These are phyloP conservation scores for Stropharia rugosoannulata DNA, from an alignment of 768 basidiomycete genomes.

Conservation along the genomic window DNA sequence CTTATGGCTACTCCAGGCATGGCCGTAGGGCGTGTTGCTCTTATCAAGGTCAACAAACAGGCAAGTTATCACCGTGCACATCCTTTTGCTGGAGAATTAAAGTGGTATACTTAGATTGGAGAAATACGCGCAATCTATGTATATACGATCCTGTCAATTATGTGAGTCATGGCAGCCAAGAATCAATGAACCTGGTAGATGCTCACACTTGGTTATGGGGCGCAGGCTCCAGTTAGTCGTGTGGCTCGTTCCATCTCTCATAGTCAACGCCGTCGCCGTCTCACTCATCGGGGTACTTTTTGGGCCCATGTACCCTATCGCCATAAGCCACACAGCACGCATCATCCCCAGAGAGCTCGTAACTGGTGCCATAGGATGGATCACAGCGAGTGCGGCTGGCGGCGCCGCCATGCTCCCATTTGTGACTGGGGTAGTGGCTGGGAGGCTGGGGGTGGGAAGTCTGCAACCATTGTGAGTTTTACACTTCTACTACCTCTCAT, in stretches of 20 bases:
- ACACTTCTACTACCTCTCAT: not conserved
- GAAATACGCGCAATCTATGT: constrained; percentile 51
- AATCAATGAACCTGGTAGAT: not conserved
- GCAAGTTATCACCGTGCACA: not conserved
- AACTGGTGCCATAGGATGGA: constrained; percentile 61
- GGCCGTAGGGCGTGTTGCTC: constrained; percentile 48
- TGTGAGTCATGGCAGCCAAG: constrained; percentile 24
- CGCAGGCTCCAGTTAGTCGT: constrained; percentile 1
- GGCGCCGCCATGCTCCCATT: constrained; percentile 72
- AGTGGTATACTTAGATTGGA: constrained; percentile 39
- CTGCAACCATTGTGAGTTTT: constrained; percentile 57
- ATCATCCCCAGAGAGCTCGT: constrained; percentile 70
- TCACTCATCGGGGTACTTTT: constrained; percentile 62
- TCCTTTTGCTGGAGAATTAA: not conserved
- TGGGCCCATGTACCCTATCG: constrained; percentile 71
- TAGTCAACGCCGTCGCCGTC: constrained; percentile 59
- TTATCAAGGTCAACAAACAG: constrained; percentile 50
- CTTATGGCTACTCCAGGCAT: constrained; percentile 37
- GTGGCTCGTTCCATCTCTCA: constrained; percentile 35
- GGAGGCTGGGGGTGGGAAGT: constrained; percentile 53
- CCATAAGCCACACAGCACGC: constrained; percentile 64
- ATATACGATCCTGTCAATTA: constrained; percentile 49
- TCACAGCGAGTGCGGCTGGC: constrained; percentile 61
- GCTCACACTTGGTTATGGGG: not conserved
- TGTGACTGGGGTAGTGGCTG: constrained; percentile 63